Percentiles rank a stretch among this genome's conserved stretches.
Evolutionary conservation across 306 rosid genomes (phyloP).

Genomic region (Quercus aquifolioides): DNA sequence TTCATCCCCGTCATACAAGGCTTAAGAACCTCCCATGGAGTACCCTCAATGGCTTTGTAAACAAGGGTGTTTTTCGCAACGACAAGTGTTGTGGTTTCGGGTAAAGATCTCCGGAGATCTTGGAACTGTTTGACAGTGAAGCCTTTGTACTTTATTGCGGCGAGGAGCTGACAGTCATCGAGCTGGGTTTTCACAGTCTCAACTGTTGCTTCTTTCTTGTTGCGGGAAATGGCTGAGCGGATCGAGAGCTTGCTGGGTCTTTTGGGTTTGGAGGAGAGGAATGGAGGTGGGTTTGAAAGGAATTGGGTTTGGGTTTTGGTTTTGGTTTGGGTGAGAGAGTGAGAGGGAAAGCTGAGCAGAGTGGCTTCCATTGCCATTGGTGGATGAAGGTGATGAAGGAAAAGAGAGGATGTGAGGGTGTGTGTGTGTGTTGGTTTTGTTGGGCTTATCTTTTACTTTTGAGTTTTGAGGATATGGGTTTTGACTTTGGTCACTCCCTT

Average conservation of each 20-base stretch:
- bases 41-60: conserved; percentile 78
- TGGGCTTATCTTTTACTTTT: neutral
- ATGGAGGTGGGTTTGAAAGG: conserved; percentile 11
- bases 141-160: conserved; percentile 87
- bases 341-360: conserved; percentile 40
- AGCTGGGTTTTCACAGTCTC: conserved; percentile 62
- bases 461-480: neutral
- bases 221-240: conserved; percentile 75
- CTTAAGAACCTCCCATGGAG: conserved; percentile 66
- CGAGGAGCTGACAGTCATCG: conserved; percentile 73
- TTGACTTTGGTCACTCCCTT: neutral
- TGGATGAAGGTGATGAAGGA: neutral
- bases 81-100: conserved; percentile 60
- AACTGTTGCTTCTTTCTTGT: conserved; percentile 73
- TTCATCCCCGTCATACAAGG: conserved; percentile 99
- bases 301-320: conserved; percentile 38
- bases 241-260: conserved; percentile 20
- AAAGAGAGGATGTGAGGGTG: neutral
- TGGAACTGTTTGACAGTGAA: conserved; percentile 84
- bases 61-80: conserved; percentile 97
- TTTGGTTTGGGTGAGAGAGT: conserved; percentile 20
- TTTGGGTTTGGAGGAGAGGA: conserved; percentile 23
- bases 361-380: conserved; percentile 60
- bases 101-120: conserved; percentile 69
- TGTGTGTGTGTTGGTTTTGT: no score